phyloP scores from a whole-genome alignment of 768 basidiomycete genomes.

The Trametes cubensis region DNA sequence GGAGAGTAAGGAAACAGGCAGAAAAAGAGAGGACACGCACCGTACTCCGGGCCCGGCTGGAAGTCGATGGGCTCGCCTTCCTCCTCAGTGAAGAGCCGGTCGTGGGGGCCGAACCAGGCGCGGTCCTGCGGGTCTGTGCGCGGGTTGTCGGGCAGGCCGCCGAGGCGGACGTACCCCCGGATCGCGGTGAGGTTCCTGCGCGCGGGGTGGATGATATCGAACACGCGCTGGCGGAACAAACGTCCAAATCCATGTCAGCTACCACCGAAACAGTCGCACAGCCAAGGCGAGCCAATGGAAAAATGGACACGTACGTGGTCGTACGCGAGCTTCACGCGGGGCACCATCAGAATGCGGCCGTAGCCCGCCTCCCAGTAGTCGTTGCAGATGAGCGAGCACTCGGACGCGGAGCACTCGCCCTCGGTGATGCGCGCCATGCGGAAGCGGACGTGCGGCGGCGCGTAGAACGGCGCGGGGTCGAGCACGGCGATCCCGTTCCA shows the following conservation, averaged over 20 bases:
- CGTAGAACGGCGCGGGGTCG: conserved; percentile 95
- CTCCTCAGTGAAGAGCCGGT: conserved; percentile 88
- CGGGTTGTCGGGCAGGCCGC: conserved; percentile 95
- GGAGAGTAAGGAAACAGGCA: not conserved
- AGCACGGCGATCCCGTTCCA: conserved; percentile 98
- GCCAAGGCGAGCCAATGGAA: too few relatives aligned
- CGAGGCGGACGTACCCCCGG: conserved; percentile 89
- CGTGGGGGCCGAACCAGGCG: conserved; percentile 98
- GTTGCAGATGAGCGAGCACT: conserved; percentile 97
- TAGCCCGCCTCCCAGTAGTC: conserved; percentile 98
- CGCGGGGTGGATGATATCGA: conserved; percentile 89
- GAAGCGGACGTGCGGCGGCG: conserved; percentile 88
- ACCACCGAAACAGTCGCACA: not conserved
- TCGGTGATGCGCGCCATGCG: conserved; percentile 91
- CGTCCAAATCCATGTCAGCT: not conserved
- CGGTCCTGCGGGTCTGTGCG: conserved; percentile 96
- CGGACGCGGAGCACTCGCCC: conserved; percentile 91
- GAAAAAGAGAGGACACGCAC: conserved; percentile 49
- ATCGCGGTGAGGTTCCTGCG: conserved; percentile 95
- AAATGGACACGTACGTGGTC: conserved; percentile 61
- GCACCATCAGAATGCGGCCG: conserved; percentile 97
- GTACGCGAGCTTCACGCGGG: conserved; percentile 94
- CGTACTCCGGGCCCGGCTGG: conserved; percentile 78
- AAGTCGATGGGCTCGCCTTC: conserved; percentile 81
- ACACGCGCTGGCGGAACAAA: conserved; percentile 68